Evolutionary conservation across 805 yeast species (phyloP).

Genomic region (Zygotorulaspora chibaensis): DNA sequence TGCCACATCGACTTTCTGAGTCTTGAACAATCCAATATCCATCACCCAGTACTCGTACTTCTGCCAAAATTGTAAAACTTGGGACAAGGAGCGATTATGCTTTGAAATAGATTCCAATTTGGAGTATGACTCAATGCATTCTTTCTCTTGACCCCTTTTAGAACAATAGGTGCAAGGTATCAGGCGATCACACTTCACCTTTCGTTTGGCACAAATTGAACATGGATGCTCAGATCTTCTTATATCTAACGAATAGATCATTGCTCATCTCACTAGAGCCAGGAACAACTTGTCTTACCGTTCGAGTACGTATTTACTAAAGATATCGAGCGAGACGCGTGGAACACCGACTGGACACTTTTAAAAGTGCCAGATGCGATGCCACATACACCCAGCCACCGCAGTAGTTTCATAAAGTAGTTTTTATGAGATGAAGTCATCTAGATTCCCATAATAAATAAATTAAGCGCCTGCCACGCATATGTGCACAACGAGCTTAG

Average conservation of each 20-base stretch:
- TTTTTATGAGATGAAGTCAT: no score
- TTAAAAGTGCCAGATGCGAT: no score
- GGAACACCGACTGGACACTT: no score
- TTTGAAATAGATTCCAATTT: neutral
- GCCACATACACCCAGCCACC: no score
- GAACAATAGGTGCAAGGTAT: constrained; percentile 34
- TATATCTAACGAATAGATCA: constrained; percentile 7
- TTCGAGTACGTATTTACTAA: no score
- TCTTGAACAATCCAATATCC: constrained; percentile 25
- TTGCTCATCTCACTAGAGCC: constrained; percentile 1
- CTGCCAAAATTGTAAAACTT: constrained; percentile 24
- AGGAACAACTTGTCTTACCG: no score
- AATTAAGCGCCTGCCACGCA: no score
- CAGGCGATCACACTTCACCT: constrained; percentile 34
- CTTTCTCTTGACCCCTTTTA: constrained; percentile 26
- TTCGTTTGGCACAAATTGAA: constrained; percentile 26
- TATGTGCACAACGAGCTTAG: no score
- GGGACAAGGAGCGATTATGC: neutral
- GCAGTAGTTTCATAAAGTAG: no score
- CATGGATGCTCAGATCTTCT: constrained; percentile 25
- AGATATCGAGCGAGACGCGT: no score
- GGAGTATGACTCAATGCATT: constrained; percentile 18
- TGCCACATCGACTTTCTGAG: constrained; percentile 8
- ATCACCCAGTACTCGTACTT: constrained; percentile 30
- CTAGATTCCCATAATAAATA: no score